A percentile compares a stretch with the other conserved stretches of the same genome.
Evolutionary conservation across 306 rosid genomes (phyloP).

Genomic region (Quercus engelmannii): DNA sequence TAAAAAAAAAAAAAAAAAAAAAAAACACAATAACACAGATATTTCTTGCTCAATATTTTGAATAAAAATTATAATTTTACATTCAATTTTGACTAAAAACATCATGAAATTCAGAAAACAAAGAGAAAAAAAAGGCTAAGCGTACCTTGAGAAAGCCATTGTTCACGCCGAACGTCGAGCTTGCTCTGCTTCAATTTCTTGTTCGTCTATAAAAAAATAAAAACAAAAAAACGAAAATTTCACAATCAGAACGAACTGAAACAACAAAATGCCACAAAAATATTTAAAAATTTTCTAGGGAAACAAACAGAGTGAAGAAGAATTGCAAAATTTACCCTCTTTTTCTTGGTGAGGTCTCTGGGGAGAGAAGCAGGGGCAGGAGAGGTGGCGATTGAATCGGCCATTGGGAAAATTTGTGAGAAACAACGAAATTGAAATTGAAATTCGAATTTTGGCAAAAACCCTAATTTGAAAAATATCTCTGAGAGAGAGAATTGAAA

Average conservation of each 20-base stretch:
- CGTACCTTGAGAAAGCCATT: constrained; percentile 65
- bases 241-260: not conserved
- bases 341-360: constrained; percentile 44
- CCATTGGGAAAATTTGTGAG: constrained; percentile 33
- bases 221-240: not conserved
- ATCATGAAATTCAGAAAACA: not conserved
- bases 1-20: too few species aligned
- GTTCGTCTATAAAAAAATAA: constrained; percentile 30
- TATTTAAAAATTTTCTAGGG: not conserved
- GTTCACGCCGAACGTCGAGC: constrained; percentile 68
- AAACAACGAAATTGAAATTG: not conserved
- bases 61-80: too few species aligned
- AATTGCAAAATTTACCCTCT: constrained; percentile 23
- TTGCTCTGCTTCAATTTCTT: constrained; percentile 64
- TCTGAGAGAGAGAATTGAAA: constrained; percentile 4
- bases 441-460: not conserved
- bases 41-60: not conserved
- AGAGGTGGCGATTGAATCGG: constrained; percentile 26
- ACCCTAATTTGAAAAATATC: constrained; percentile 9
- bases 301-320: not conserved
- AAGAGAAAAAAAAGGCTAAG: not conserved
- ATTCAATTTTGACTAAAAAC: not conserved
- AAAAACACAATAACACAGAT: not conserved
- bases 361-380: constrained; percentile 18
- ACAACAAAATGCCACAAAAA: not conserved